Conservation (phyloP, 2,329 filamentous ascomycete species). For the Neodidymelliopsis sp. region DNA sequence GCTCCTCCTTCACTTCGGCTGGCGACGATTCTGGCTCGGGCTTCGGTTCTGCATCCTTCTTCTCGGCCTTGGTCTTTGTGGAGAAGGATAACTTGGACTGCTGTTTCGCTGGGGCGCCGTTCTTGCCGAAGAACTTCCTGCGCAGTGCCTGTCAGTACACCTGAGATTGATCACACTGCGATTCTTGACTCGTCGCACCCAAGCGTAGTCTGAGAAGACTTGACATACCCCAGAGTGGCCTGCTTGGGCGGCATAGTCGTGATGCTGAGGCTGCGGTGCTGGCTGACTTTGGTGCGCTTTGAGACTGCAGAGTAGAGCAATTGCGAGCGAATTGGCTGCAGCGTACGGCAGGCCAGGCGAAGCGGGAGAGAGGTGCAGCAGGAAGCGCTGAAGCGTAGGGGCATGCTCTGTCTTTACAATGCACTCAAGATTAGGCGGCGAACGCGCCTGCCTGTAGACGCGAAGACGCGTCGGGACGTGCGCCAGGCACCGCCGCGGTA, state of each 20-base stretch:
- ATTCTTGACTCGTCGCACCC: constrained; percentile 62
- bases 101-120: constrained; percentile 68
- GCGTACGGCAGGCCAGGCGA: constrained; percentile 5
- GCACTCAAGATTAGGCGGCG: constrained; percentile 24
- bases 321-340: constrained; percentile 16
- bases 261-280: constrained; percentile 24
- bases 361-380: constrained; percentile 23
- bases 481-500: constrained; percentile 23
- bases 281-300: constrained; percentile 12
- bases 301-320: constrained; percentile 12
- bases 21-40: constrained; percentile 31
- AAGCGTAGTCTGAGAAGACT: constrained; percentile 74
- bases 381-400: constrained; percentile 37
- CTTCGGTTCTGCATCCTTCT: constrained; percentile 28
- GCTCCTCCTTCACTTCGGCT: constrained; percentile 25
- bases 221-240: constrained; percentile 88
- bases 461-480: constrained; percentile 35
- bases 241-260: constrained; percentile 67
- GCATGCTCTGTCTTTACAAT: constrained; percentile 41
- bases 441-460: constrained; percentile 20
- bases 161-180: not conserved
- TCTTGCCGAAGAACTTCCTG: constrained; percentile 86
- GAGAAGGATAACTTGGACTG: constrained; percentile 83
- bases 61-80: constrained; percentile 57
- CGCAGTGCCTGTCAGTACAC: constrained; percentile 19